Base-by-base conservation (phyloP, 1,139 yeast species). In the Trichomonascaceae sp. region DNA sequence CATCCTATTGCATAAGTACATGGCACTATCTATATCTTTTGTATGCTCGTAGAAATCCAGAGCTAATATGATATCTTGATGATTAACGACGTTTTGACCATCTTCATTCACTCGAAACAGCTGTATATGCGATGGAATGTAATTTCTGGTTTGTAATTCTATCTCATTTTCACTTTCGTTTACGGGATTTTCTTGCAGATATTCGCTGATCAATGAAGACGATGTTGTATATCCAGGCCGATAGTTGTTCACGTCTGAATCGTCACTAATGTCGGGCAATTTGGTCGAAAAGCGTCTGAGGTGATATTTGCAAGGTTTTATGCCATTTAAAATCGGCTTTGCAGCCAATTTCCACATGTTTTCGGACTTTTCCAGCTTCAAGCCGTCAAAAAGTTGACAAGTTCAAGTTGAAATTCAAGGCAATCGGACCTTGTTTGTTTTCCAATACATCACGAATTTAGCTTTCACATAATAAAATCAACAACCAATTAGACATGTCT, bases 1-100 rank as follows among this genome's bases (percentile, higher is more conserved):
- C 24, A 58, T 49, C 43, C 61, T 53, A n/a, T 53, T 56, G 43
- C 55, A 56, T 43, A 58, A 53, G 18, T 50, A 51, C 50, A 58
- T 43, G 2, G 57, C 45, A 24, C 32, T 22, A 9, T 50, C 53
- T 6, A 43, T 6, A 19, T 55, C 43, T 15, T 48, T 45, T 9
- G 30, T 18, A 32, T 27, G 36, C 20, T 45, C 47, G 19, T 49
- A 49, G 27, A 43, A 30, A 9, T 43, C 18, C 3, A 49, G 32
- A 1, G 51, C 51, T 30, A 18, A 17, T 6, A 43, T 13, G 18
- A 43, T 27, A 20, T 32, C 43, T 19, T 20, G 43, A 17, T 43
- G 47, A 27, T 49, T 30, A 15, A 43, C 43, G 7, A 18, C 20
- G 24, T n/a, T 27, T 8, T 18, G n/a, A 18, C 51, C 51, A n/a